Evolutionary conservation across 2,329 filamentous ascomycete species (phyloP).

Genomic region (Hypomyces perniciosus): DNA sequence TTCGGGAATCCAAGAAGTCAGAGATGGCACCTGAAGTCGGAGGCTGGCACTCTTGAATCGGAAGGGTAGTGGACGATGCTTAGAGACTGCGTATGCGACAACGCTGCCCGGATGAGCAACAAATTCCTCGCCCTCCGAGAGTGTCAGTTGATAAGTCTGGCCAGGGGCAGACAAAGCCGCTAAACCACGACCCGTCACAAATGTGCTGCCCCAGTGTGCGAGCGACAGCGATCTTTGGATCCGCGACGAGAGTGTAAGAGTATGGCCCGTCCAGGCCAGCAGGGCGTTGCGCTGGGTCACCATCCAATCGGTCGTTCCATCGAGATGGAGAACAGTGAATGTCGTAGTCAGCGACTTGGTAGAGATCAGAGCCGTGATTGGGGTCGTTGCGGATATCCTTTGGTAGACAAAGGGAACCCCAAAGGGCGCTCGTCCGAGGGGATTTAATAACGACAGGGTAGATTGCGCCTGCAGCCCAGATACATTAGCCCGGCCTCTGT

Average conservation of each 20-base stretch:
- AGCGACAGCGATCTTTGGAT: conserved; percentile 70
- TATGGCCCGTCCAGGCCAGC: conserved; percentile 94
- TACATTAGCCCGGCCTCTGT: conserved; percentile 7
- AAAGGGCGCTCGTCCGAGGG: conserved; percentile 69
- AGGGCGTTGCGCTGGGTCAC: conserved; percentile 80
- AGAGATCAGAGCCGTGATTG: conserved; percentile 81
- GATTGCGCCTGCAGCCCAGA: conserved; percentile 63
- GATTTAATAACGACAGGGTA: conserved; percentile 79
- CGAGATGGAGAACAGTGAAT: conserved; percentile 80
- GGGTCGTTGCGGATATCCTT: conserved; percentile 77
- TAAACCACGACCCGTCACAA: conserved; percentile 81
- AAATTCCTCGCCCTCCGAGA: conserved; percentile 81
- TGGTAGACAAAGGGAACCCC: conserved; percentile 96
- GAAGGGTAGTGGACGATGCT: conserved; percentile 72
- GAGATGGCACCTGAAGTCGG: conserved; percentile 70
- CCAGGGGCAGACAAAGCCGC: conserved; percentile 80
- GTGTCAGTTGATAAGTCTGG: conserved; percentile 78
- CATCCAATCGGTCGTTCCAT: conserved; percentile 95
- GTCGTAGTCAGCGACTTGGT: conserved; percentile 82
- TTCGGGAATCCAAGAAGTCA: conserved; percentile 60
- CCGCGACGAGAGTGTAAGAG: conserved; percentile 67
- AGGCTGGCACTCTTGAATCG: conserved; percentile 74
- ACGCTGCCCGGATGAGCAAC: conserved; percentile 88
- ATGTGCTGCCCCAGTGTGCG: conserved; percentile 86
- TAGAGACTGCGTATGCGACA: conserved; percentile 77